Base-by-base conservation (phyloP, 140 eudicot species). In the Ambrosia hybrid region DNA sequence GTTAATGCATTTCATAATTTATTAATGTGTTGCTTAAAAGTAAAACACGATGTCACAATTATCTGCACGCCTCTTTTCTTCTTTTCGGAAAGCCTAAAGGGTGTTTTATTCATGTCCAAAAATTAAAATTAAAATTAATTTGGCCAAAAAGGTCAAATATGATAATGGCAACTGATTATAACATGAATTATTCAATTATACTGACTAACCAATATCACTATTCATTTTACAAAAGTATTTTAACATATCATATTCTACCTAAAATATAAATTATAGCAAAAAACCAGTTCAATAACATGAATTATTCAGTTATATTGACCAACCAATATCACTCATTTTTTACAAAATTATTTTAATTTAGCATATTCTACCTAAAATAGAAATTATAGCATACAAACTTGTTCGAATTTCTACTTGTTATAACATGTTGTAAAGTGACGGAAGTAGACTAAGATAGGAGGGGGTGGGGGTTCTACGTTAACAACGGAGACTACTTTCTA, bases 21-120 rank as follows among this genome's bases (percentile, higher is more conserved):
- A 3, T 15, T 64, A 41, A 16, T 15, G 39, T 30, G 26, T 10
- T 59, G 65, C 65, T 26, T 59, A 59, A 59, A 58, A 59, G 65
- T 59, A 59, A 53, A 33, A 59, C 65, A 59, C 14, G 43, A 59
- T 59, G 65, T 53, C 26, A 53, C 21, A 8, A 14, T 2, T 21
- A 53, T n/a, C 21, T 59, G 14, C 16, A 59, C 14, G 41, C 15
- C 16, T 33, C 5, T 10, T 30, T 59, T 59, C 43, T 59, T 33
- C 65, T 34, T 67, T 67, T 48, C 21, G 38, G 14, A 15, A 41
- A 15, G 55, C 55, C 13, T 65, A 65, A 65, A 59, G 65, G 65
- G 65, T 59, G 15, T 59, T 59, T 30, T 58, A 15, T 58, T 7
- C 39, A 11, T 46, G 2, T 34, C 12, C 4, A 48, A 56, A 9